These are phyloP conservation scores for Psilocybe sp. DNA, from an alignment of 768 basidiomycete species.

Conservation along the genomic window DNA sequence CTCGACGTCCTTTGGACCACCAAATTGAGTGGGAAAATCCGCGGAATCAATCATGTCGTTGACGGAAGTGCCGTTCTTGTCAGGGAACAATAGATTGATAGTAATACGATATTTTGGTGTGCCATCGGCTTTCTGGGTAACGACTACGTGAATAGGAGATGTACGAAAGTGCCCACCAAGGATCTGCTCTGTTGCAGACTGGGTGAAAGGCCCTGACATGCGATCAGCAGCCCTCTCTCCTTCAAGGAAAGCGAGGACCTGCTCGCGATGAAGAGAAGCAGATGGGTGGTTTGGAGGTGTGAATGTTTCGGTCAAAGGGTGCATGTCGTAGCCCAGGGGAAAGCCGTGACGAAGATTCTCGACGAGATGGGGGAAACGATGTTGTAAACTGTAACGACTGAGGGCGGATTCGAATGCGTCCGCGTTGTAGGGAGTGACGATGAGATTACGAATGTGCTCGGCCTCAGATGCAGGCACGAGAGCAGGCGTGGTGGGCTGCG, in stretches of 20 bases:
- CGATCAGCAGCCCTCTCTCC: conserved; percentile 12
- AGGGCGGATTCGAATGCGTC: neutral
- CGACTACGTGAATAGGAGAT: conserved; percentile 17
- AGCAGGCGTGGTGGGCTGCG: neutral
- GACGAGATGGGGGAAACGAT: neutral
- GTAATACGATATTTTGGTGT: conserved; percentile 18
- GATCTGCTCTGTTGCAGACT: conserved; percentile 11
- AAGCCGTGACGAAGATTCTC: neutral
- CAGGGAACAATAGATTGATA: conserved; percentile 17
- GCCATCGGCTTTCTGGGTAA: conserved; percentile 9
- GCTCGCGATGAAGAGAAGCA: neutral
- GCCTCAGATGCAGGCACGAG: neutral
- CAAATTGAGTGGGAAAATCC: conserved; percentile 22
- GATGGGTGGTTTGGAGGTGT: conserved; percentile 19
- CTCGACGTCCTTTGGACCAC: conserved; percentile 11
- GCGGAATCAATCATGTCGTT: conserved; percentile 20
- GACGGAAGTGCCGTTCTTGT: conserved; percentile 9
- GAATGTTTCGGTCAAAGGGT: conserved; percentile 4
- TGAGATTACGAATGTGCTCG: neutral
- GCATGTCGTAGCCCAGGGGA: neutral
- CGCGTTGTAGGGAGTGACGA: neutral
- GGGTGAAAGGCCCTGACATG: conserved; percentile 24
- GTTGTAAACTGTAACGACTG: too few relatives aligned
- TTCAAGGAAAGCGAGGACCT: conserved; percentile 16
- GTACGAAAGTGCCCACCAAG: conserved; percentile 24